Conservation (phyloP, 805 yeast genomes). For the Yarrowia deformans region DNA sequence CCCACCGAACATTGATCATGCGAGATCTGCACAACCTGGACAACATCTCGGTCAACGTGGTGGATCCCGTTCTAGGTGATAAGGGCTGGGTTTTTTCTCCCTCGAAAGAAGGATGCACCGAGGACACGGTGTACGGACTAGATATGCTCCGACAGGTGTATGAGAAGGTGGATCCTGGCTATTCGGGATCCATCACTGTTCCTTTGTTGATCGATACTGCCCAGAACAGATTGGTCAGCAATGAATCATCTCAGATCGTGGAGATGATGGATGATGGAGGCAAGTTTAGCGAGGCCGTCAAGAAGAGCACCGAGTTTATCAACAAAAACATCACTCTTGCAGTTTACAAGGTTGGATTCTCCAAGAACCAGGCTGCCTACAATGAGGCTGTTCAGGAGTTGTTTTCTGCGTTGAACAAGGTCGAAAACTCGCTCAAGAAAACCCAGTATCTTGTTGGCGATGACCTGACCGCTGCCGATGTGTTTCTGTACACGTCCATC, state of each 20-base stretch:
- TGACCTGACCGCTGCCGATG: conserved; percentile 85
- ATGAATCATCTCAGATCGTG: conserved; percentile 88
- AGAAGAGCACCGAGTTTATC: conserved; percentile 62
- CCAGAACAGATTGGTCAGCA: conserved; percentile 80
- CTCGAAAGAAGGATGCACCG: conserved; percentile 58
- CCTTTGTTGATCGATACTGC: conserved; percentile 93
- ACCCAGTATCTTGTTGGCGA: conserved; percentile 63
- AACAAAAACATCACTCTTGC: conserved; percentile 89
- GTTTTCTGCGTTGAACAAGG: conserved; percentile 71
- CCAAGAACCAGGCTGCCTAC: conserved; percentile 81
- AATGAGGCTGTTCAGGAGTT: conserved; percentile 68
- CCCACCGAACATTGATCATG: conserved; percentile 80
- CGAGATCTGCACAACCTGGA: conserved; percentile 75
- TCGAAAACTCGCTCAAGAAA: conserved; percentile 65
- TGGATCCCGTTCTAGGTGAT: conserved; percentile 87
- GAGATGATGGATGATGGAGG: conserved; percentile 51
- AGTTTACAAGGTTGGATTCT: conserved; percentile 91
- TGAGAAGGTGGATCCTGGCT: conserved; percentile 74
- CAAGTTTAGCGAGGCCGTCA: conserved; percentile 71
- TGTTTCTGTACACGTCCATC: conserved; percentile 85
- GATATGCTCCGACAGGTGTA: conserved; percentile 73
- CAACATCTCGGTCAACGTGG: conserved; percentile 64
- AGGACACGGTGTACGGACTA: conserved; percentile 66
- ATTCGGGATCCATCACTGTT: conserved; percentile 85
- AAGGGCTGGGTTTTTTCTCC: conserved; percentile 87